A percentile compares a stretch with the other conserved stretches of the same genome.
Evolutionary conservation across 1,139 yeast species (phyloP).

Genomic region (Pichia sp.): DNA sequence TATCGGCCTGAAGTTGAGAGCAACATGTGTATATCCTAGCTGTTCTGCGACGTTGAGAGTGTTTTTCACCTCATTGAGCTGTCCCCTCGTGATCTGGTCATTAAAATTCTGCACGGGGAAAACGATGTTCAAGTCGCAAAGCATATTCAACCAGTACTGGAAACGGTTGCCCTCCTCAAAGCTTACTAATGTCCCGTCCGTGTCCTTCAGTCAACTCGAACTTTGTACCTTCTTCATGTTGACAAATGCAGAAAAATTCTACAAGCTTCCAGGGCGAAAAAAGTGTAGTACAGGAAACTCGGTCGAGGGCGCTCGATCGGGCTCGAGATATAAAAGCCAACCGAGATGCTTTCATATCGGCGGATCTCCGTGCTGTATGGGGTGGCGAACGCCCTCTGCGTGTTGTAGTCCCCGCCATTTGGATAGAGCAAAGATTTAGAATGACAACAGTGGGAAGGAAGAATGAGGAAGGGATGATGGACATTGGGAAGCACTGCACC

Average conservation of each 20-base stretch:
- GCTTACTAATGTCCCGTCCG: neutral
- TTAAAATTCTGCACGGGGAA: constrained; percentile 65
- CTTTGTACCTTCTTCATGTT: neutral
- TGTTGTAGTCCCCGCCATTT: neutral
- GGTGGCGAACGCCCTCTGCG: constrained; percentile 1
- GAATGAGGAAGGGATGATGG: constrained; percentile 41
- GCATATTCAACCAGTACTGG: constrained; percentile 32
- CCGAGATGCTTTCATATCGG: neutral
- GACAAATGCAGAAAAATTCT: neutral
- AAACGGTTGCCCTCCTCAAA: neutral
- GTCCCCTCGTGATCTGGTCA: constrained; percentile 38
- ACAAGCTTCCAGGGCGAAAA: neutral
- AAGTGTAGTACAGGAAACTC: neutral
- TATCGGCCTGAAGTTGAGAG: constrained; percentile 59
- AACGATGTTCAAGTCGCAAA: constrained; percentile 72
- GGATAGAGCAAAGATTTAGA: neutral
- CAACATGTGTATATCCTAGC: constrained; percentile 70
- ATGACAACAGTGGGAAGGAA: constrained; percentile 17
- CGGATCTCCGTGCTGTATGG: neutral
- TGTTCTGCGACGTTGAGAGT: constrained; percentile 53
- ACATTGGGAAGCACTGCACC: constrained; percentile 65
- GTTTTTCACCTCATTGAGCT: constrained; percentile 43
- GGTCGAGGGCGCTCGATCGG: neutral
- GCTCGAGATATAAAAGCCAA: neutral
- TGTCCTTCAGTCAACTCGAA: neutral